Base-by-base conservation (phyloP, 2,329 filamentous ascomycete genomes). In the Pseudogymnoascus sp. region DNA sequence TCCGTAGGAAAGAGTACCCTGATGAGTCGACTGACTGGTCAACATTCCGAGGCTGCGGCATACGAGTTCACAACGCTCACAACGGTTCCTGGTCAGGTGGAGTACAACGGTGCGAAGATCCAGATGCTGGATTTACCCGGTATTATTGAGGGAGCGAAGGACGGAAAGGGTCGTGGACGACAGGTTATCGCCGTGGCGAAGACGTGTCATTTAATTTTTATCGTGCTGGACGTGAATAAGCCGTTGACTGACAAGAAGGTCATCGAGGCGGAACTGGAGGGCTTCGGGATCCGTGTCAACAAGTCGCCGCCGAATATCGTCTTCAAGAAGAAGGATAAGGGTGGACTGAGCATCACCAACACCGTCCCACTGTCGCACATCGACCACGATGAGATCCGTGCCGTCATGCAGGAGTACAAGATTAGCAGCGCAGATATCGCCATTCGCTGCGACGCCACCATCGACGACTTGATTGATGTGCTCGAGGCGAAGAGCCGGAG, bases 241-340 rank as follows among this genome's bases (percentile, higher is more conserved):
- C 95, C 95, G 23, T 80, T 99, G 70, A 96, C 93, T 14, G 95
- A 99, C 78, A 99, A 99, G 82, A 86, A 91, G 65, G 83, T 99
- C 67, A 99, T 99, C 72, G 95, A 99, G 78, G 83, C 86, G 61
- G 95, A 99, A 79, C 78, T 99, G 74, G 95, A 99, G 76, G 95
- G 95, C 6, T 99, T 99, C 72, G 95, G 95, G 36, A 97, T 99
- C 74, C 86, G 95, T 63, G 93, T 97, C 80, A 99, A 99, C 82
- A 99, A 97, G 81, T 80, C 87, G 70, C 95, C 95, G 25, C 95
- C 95, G 42, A 99, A 99, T 75, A 99, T 99, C 72, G 90, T 95
- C n/a, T 96, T 97, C 82, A 96, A 88, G 79, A 99, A 99, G 83
- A 99, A 99, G 82, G 95, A 99, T 78, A 97, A 97, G 79, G 95